phyloP scores from a whole-genome alignment of 2,329 filamentous ascomycete species.

The Calonectria hongkongensis region DNA sequence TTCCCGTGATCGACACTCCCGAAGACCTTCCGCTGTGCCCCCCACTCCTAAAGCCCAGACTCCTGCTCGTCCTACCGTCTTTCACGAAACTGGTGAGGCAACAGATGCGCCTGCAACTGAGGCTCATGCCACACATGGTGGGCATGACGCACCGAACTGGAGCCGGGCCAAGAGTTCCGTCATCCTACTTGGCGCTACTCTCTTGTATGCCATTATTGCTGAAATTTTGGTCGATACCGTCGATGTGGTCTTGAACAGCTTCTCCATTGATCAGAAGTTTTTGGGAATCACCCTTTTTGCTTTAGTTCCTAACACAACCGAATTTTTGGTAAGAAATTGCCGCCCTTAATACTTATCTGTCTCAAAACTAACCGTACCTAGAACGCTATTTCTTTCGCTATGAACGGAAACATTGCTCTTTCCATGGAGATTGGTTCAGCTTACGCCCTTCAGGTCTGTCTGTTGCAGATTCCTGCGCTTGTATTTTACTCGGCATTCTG shows the following conservation, averaged over 20 bases:
- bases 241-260: slow-evolving; percentile 93
- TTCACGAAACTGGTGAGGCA: slow-evolving; percentile 43
- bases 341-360: slow-evolving; percentile 3
- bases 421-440: slow-evolving; percentile 99
- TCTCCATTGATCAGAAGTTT: slow-evolving; percentile 97
- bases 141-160: slow-evolving; percentile 99
- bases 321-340: slow-evolving; percentile 84
- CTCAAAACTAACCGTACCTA: slow-evolving; percentile 58
- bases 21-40: slow-evolving; percentile 61
- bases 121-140: slow-evolving; percentile 72
- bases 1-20: slow-evolving; percentile 78
- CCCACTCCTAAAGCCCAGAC: slow-evolving; percentile 51
- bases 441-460: slow-evolving; percentile 95
- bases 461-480: slow-evolving; percentile 94
- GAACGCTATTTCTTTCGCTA: slow-evolving; percentile 99
- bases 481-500: slow-evolving; percentile 92
- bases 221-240: slow-evolving; percentile 98
- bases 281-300: slow-evolving; percentile 97
- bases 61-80: slow-evolving; percentile 58
- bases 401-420: slow-evolving; percentile 99
- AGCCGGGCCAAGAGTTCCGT: slow-evolving; percentile 92
- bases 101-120: slow-evolving; percentile 59
- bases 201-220: slow-evolving; percentile 96
- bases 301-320: slow-evolving; percentile 97
- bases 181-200: slow-evolving; percentile 90